Percentiles rank a stretch among this genome's conserved stretches.
phyloP scores from a whole-genome alignment of 2,329 filamentous ascomycete species.

The Aspergillus ibericus region DNA sequence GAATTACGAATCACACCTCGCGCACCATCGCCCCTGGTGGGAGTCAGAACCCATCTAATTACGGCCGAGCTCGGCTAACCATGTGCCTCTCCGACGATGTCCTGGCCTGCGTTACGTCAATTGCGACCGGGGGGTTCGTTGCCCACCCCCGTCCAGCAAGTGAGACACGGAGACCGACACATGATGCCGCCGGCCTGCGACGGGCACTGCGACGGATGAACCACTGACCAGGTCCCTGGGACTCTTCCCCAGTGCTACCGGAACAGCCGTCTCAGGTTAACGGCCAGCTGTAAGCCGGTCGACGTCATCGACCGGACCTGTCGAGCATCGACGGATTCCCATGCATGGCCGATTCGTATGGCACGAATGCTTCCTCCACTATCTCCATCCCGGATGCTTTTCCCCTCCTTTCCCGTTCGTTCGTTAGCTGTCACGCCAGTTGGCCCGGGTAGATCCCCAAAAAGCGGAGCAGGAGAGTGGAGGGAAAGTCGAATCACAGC shows the following conservation, averaged over 20 bases:
- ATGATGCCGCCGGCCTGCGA: slow-evolving; percentile 14
- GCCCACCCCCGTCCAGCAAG: neutral
- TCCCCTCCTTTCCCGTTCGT: neutral
- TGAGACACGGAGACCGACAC: slow-evolving; percentile 4
- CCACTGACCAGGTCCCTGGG: slow-evolving; percentile 23
- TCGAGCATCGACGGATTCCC: neutral
- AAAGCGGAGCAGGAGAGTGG: neutral
- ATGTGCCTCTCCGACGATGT: neutral
- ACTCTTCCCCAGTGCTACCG: slow-evolving; percentile 2
- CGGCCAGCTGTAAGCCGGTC: neutral
- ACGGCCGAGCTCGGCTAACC: neutral
- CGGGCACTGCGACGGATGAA: slow-evolving; percentile 7
- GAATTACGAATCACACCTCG: slow-evolving; percentile 1
- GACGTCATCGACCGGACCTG: neutral
- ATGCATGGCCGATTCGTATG: neutral
- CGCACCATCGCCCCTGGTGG: neutral
- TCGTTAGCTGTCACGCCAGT: neutral
- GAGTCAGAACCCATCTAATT: neutral
- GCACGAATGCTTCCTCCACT: neutral
- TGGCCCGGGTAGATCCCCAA: neutral
- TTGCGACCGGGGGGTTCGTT: neutral
- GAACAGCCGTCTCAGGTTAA: neutral
- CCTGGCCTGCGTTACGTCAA: neutral
- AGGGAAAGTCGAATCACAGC: neutral
- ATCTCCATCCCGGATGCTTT: neutral